These are phyloP conservation scores for Suillus americanus DNA, from an alignment of 768 basidiomycete species.

Conservation along the genomic window DNA sequence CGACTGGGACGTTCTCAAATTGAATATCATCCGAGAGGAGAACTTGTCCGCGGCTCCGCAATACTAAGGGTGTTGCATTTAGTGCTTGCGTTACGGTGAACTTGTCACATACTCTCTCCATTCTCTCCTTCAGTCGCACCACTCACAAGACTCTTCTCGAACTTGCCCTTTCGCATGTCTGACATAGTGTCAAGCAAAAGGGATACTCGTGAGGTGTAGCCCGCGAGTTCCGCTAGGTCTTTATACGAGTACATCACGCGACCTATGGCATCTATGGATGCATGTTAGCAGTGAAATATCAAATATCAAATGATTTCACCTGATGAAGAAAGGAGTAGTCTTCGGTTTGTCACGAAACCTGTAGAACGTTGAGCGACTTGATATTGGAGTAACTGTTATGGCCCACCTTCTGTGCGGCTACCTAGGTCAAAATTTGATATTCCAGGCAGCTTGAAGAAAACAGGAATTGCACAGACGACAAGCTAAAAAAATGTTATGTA, in stretches of 20 bases:
- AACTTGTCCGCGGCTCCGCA: conserved; percentile 75
- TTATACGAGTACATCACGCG: conserved; percentile 98
- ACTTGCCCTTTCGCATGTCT: conserved; percentile 80
- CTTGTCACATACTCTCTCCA: conserved; percentile 57
- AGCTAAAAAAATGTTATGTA: conserved; percentile 44
- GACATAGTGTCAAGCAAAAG: conserved; percentile 88
- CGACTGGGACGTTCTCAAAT: conserved; percentile 92
- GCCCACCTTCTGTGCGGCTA: conserved; percentile 80
- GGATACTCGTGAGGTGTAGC: conserved; percentile 91
- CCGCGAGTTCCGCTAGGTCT: conserved; percentile 92
- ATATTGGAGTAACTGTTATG: not conserved
- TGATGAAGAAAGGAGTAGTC: conserved; percentile 84
- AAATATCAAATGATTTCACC: conserved; percentile 39
- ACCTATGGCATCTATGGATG: conserved; percentile 78
- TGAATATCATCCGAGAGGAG: conserved; percentile 86
- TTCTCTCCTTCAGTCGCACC: conserved; percentile 73
- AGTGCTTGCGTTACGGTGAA: conserved; percentile 5
- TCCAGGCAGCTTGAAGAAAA: conserved; percentile 87
- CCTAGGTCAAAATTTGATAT: conserved; percentile 69
- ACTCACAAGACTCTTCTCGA: conserved; percentile 84
- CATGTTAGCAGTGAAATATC: not conserved
- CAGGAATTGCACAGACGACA: conserved; percentile 88
- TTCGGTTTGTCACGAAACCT: conserved; percentile 97
- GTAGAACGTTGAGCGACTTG: not conserved
- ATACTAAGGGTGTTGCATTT: conserved; percentile 45